Conservation (phyloP, 495 filamentous ascomycete species). For the Sabuloglossum arenarium region DNA sequence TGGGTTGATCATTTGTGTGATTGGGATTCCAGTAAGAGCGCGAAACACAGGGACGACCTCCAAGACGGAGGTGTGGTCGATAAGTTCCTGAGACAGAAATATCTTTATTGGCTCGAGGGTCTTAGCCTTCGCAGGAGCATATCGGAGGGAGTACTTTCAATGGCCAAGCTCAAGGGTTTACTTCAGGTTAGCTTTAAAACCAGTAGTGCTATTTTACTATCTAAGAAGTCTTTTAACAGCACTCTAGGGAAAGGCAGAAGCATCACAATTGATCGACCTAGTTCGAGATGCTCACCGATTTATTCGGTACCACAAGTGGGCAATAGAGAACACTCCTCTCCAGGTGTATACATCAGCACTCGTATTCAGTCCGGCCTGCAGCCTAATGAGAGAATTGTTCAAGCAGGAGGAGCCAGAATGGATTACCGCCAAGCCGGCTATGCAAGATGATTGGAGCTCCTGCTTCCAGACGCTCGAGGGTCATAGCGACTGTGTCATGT, state of each 20-base stretch:
- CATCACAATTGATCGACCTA: not conserved
- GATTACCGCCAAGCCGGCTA: constrained; percentile 6
- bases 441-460: constrained; percentile 8
- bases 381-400: constrained; percentile 5
- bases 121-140: constrained; percentile 16
- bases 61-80: constrained; percentile 6
- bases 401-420: constrained; percentile 7
- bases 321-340: constrained; percentile 7
- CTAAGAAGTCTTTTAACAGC: not conserved
- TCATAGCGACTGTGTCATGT: not conserved
- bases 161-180: not conserved
- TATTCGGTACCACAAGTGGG: constrained; percentile 2
- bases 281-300: constrained; percentile 7
- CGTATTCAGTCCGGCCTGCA: constrained; percentile 6
- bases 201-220: not conserved
- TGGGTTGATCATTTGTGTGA: constrained; percentile 17
- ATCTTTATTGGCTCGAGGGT: constrained; percentile 20
- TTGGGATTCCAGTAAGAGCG: not conserved
- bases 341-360: constrained; percentile 10
- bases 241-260: no score
- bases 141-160: constrained; percentile 8
- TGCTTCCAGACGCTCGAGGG: constrained; percentile 11
- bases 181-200: not conserved
- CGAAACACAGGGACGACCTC: not conserved
- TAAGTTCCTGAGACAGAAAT: constrained; percentile 12